A percentile compares a stretch with the other conserved stretches of the same genome.
Conservation (phyloP, 2,329 filamentous ascomycete species). For the Aspergillus novofumigatus region DNA sequence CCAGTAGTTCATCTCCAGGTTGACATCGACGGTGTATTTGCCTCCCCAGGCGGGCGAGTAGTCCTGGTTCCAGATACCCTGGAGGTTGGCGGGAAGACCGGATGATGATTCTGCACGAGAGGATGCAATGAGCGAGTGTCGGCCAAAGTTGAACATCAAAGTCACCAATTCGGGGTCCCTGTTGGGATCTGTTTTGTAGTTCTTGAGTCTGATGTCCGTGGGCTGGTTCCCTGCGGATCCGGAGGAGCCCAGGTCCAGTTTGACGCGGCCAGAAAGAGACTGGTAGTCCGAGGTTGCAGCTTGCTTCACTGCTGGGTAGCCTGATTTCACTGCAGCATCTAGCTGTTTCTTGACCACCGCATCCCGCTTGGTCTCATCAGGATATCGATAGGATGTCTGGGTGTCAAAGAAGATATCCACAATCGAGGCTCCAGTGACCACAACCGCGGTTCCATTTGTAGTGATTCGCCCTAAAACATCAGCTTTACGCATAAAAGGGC, state of each 20-base stretch:
- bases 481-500: not conserved
- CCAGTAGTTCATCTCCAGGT: slow-evolving; percentile 62
- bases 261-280: not conserved
- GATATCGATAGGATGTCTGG: slow-evolving; percentile 6
- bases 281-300: slow-evolving; percentile 3
- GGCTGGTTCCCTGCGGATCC: not conserved
- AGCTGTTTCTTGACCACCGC: not conserved
- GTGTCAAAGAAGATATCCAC: slow-evolving; percentile 9
- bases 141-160: slow-evolving; percentile 49
- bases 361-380: not conserved
- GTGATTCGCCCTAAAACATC: not conserved
- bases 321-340: not conserved
- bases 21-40: slow-evolving; percentile 58
- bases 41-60: slow-evolving; percentile 48
- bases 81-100: slow-evolving; percentile 53
- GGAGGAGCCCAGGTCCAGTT: slow-evolving; percentile 2
- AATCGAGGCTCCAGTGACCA: not conserved
- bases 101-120: slow-evolving; percentile 33
- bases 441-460: not conserved
- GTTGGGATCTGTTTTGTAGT: slow-evolving; percentile 1
- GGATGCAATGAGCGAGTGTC: slow-evolving; percentile 51
- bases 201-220: slow-evolving; percentile 1
- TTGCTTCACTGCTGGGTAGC: not conserved
- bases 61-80: slow-evolving; percentile 53
- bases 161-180: slow-evolving; percentile 37